Conservation (phyloP, 2,329 filamentous ascomycete species). For the Cladophialophora carrionii region DNA sequence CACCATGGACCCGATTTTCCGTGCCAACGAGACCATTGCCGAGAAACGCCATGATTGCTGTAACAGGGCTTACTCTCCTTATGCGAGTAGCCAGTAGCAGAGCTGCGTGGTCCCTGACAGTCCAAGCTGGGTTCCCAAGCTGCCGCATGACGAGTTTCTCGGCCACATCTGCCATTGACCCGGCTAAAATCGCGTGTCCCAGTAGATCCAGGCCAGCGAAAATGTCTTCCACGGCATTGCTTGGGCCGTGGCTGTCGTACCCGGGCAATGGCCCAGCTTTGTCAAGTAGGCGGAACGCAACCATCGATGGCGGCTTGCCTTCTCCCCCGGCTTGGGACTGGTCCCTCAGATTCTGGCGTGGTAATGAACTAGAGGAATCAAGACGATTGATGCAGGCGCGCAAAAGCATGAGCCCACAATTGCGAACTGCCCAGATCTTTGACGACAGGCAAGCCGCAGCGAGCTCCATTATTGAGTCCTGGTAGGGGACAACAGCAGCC, state of each 20-base stretch:
- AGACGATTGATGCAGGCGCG: slow-evolving; percentile 62
- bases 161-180: slow-evolving; percentile 43
- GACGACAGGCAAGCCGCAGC: slow-evolving; percentile 79
- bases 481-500: slow-evolving; percentile 70
- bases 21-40: slow-evolving; percentile 11
- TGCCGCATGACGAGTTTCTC: slow-evolving; percentile 44
- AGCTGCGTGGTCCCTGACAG: slow-evolving; percentile 52
- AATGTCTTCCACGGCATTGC: slow-evolving; percentile 37
- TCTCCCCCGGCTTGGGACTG: neutral
- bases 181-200: slow-evolving; percentile 39
- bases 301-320: slow-evolving; percentile 10
- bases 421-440: slow-evolving; percentile 88
- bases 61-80: neutral
- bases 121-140: slow-evolving; percentile 51
- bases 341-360: neutral
- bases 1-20: slow-evolving; percentile 50
- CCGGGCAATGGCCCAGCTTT: slow-evolving; percentile 4
- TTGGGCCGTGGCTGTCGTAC: neutral
- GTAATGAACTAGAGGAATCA: slow-evolving; percentile 40
- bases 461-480: slow-evolving; percentile 75
- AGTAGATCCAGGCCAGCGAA: slow-evolving; percentile 54
- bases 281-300: slow-evolving; percentile 27
- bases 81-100: slow-evolving; percentile 36
- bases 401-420: slow-evolving; percentile 87
- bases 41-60: slow-evolving; percentile 4